Conservation (phyloP, 2,329 filamentous ascomycete species). For the Periglandula ipomoeae region DNA sequence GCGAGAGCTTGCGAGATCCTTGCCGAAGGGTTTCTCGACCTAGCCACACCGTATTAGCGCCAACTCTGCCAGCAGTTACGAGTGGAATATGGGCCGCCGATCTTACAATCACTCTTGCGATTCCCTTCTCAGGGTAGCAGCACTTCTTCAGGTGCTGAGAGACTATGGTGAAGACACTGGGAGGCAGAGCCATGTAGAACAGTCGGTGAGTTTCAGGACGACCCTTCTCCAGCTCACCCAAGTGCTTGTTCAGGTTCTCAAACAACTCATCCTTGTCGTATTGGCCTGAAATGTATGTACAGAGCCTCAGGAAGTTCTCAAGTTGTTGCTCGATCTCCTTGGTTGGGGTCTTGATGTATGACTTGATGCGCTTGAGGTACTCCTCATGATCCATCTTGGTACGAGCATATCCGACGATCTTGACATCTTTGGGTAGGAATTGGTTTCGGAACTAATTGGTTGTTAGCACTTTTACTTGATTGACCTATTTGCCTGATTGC, state of each 20-base stretch:
- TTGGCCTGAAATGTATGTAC: slow-evolving; percentile 92
- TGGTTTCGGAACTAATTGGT: slow-evolving; percentile 84
- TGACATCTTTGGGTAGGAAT: slow-evolving; percentile 93
- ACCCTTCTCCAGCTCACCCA: slow-evolving; percentile 75
- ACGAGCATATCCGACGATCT: slow-evolving; percentile 96
- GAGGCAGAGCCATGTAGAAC: slow-evolving; percentile 98
- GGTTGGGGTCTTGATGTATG: slow-evolving; percentile 97
- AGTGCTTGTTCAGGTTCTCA: slow-evolving; percentile 71
- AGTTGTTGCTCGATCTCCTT: slow-evolving; percentile 96
- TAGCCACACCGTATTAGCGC: slow-evolving; percentile 25
- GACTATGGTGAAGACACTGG: slow-evolving; percentile 95
- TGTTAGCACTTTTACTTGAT: neutral
- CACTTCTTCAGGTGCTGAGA: slow-evolving; percentile 95
- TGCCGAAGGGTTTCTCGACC: slow-evolving; percentile 99
- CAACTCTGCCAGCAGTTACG: neutral
- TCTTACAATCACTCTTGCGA: slow-evolving; percentile 87
- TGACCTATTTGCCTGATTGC: neutral
- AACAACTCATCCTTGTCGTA: slow-evolving; percentile 98
- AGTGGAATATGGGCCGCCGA: slow-evolving; percentile 3
- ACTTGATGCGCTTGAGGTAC: slow-evolving; percentile 88
- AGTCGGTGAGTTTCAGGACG: slow-evolving; percentile 79
- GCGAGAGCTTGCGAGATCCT: slow-evolving; percentile 88
- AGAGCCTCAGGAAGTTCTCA: slow-evolving; percentile 77
- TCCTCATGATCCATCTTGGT: slow-evolving; percentile 99
- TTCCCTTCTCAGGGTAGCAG: slow-evolving; percentile 86